These are phyloP conservation scores for Fraxinus nigra DNA, from an alignment of 305 asterid species.

Conservation along the genomic window DNA sequence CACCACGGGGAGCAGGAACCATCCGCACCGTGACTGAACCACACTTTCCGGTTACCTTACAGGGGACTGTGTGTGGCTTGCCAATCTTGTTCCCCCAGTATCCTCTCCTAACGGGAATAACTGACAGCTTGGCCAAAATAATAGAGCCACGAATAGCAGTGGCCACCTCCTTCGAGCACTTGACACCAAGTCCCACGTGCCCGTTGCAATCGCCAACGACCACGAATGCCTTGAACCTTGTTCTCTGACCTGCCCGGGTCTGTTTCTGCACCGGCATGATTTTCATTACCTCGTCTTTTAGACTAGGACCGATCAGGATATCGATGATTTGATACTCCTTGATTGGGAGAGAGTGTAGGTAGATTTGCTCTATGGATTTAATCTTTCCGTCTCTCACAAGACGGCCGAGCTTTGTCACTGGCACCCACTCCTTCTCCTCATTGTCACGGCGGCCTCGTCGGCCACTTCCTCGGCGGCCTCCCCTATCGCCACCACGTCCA, in stretches of 20 bases:
- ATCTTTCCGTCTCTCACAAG: neutral
- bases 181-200: neutral
- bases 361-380: neutral
- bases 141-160: neutral
- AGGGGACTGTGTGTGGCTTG: neutral
- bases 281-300: neutral
- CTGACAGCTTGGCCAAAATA: neutral
- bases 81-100: neutral
- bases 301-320: neutral
- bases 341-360: neutral
- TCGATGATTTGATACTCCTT: neutral
- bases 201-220: neutral
- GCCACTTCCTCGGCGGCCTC: neutral
- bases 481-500: neutral
- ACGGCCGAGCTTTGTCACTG: neutral
- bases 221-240: neutral
- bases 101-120: neutral
- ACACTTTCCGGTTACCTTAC: neutral
- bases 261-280: neutral
- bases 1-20: neutral
- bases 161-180: neutral
- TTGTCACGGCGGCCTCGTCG: neutral
- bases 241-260: neutral
- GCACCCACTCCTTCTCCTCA: neutral
- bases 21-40: neutral